Evolutionary conservation across 192 early-diverging fungal species (phyloP), one percentile per base, ranked within the genome.

Genomic region (Coemansia sp.): DNA sequence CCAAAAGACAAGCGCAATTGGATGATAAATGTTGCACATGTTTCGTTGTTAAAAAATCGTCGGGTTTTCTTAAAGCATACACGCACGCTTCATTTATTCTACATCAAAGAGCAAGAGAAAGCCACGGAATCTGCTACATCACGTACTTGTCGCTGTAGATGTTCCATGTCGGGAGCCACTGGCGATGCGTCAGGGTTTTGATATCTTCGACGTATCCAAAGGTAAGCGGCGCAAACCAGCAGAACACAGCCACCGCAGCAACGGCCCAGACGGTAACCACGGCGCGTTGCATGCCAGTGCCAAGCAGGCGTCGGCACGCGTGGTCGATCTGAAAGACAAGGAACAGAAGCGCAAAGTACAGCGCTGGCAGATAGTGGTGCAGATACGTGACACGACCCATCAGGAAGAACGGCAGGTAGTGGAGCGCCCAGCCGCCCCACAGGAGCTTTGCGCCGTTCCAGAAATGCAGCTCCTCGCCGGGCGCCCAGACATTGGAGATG

Each of bases 281-380:
- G 1, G 83, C 86, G 11, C 64, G 72, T 70, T 84, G 84, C 45
- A 86, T 62, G 61, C 81, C 71, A 39, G 84, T 62, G 13, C 83
- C 63, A 71, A 85, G 83, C 58, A 93, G 23, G 13, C 71, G 67
- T 11, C 65, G 67, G 56, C 64, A 60, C 44, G 52, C 81, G 77
- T 94, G 93, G 60, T 95, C 92, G 67, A 92, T 74, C 39, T 94
- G 82, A 38, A 84, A 87, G n/a, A 89, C 91, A 12, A 89, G 72
- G 5, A 91, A 61, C 76, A 98, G 79, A 65, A 90, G 89, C 39
- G 89, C 89, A 82, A 94, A 91, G 64, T 96, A 90, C 43, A 89
- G 86, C 3, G 90, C 86, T 4, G 93, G 94, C 43, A 97, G 80
- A 69, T 95, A 96, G 79, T 98, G 95, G 77, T 98, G 95, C 53